Evolutionary conservation across 83 land plant species (phyloP).

Genomic region (Picea engelmannii): DNA sequence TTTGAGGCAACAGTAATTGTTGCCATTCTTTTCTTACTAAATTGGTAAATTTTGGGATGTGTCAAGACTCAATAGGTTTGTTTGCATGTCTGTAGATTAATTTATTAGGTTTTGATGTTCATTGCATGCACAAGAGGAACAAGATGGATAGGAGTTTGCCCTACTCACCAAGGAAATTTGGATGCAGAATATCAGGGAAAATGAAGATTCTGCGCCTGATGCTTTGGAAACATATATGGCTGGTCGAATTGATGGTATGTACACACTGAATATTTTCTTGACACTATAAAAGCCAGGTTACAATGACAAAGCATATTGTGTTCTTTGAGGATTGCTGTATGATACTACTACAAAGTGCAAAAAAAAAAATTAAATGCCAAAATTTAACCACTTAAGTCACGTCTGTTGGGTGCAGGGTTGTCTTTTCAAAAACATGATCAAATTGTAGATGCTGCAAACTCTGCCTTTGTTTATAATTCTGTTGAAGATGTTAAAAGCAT

Average conservation of each 20-base stretch:
- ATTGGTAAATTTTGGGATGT: not conserved
- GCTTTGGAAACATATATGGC: not conserved
- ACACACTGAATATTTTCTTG: no score
- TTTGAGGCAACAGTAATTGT: not conserved
- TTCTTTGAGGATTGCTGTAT: no score
- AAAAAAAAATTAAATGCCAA: no score
- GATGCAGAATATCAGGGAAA: not conserved
- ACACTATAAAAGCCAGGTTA: no score
- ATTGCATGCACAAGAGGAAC: not conserved
- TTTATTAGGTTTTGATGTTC: not conserved
- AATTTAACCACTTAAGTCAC: no score
- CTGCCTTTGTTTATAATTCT: not conserved
- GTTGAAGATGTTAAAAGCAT: not conserved
- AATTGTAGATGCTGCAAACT: not conserved
- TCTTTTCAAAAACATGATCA: no score
- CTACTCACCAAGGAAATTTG: not conserved
- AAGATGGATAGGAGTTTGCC: not conserved
- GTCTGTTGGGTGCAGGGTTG: no score
- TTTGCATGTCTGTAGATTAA: not conserved
- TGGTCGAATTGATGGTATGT: not conserved
- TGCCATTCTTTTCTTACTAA: not conserved
- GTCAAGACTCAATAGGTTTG: no score
- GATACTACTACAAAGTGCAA: no score
- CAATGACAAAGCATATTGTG: no score
- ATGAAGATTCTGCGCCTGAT: not conserved